Conservation (phyloP, 345 rosid species). For the Lepidium didymum region DNA sequence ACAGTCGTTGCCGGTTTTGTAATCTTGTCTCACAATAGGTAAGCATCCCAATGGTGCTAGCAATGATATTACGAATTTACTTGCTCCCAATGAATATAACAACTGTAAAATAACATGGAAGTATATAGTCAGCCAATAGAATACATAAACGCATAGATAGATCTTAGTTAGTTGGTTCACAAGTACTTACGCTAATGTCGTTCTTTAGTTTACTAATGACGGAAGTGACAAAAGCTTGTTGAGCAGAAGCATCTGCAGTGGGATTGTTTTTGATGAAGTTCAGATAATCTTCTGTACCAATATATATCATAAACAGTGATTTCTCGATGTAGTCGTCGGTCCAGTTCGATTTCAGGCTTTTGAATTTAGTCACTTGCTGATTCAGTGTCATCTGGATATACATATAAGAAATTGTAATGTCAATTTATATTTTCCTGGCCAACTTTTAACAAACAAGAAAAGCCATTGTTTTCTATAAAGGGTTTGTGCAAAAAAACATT, state of each 20-base stretch:
- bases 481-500: neutral
- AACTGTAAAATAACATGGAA: neutral
- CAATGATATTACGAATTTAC: conserved; percentile 1
- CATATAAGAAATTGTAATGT: neutral
- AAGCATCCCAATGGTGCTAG: conserved; percentile 28
- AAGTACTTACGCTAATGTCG: conserved; percentile 14
- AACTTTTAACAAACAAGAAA: too few species aligned
- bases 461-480: too few species aligned
- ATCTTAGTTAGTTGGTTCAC: neutral
- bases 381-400: conserved; percentile 14
- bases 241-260: conserved; percentile 2
- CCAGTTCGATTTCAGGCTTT: conserved; percentile 2
- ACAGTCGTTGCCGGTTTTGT: conserved; percentile 1
- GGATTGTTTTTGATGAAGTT: conserved; percentile 8
- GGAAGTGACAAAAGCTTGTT: conserved; percentile 13
- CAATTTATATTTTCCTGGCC: neutral
- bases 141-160: neutral
- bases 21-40: conserved; percentile 15
- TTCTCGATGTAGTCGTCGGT: neutral
- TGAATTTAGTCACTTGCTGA: conserved; percentile 12
- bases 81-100: conserved; percentile 5
- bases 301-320: conserved; percentile 20
- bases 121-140: neutral
- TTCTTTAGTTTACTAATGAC: conserved; percentile 11
- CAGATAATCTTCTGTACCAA: conserved; percentile 24